phyloP scores from a whole-genome alignment of 228 moss, liverwort and hornwort species.

The Sphagnum fallax region DNA sequence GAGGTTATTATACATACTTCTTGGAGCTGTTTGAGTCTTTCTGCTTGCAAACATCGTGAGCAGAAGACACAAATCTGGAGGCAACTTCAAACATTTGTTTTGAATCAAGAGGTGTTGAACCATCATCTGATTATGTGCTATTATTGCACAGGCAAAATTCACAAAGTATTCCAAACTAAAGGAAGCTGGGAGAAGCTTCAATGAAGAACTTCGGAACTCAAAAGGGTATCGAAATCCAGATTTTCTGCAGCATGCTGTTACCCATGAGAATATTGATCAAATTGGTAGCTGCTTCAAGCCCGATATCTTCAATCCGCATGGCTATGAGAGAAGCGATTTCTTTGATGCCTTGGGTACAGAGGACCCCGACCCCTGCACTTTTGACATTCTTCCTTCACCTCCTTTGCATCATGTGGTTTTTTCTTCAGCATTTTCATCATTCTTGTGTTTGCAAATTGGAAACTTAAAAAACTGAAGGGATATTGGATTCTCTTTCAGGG shows the following conservation, averaged over 20 bases:
- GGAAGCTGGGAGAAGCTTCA: constrained; percentile 63
- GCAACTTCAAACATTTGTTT: too few species aligned
- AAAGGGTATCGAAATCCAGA: constrained; percentile 96
- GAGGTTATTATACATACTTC: not conserved
- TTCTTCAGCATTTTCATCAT: not conserved
- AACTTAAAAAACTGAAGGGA: too few species aligned
- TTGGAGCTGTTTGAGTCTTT: too few species aligned
- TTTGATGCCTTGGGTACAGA: constrained; percentile 64
- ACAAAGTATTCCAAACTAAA: constrained; percentile 52
- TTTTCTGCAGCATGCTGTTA: constrained; percentile 83
- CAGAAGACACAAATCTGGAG: too few species aligned
- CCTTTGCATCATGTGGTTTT: not conserved
- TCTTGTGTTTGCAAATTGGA: not conserved
- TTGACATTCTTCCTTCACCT: not conserved
- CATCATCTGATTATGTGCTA: too few species aligned
- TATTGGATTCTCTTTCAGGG: not conserved
- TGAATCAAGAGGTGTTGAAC: too few species aligned
- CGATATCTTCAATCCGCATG: constrained; percentile 72
- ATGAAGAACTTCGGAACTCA: constrained; percentile 72
- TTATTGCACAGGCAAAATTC: constrained; percentile 44
- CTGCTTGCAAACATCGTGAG: too few species aligned
- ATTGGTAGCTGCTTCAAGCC: constrained; percentile 75
- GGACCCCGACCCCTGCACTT: constrained; percentile 1
- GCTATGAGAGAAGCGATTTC: constrained; percentile 59
- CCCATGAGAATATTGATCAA: constrained; percentile 75